Evolutionary conservation across 2,329 filamentous ascomycete species (phyloP).

Genomic region (Dryadomyces sulphureus): DNA sequence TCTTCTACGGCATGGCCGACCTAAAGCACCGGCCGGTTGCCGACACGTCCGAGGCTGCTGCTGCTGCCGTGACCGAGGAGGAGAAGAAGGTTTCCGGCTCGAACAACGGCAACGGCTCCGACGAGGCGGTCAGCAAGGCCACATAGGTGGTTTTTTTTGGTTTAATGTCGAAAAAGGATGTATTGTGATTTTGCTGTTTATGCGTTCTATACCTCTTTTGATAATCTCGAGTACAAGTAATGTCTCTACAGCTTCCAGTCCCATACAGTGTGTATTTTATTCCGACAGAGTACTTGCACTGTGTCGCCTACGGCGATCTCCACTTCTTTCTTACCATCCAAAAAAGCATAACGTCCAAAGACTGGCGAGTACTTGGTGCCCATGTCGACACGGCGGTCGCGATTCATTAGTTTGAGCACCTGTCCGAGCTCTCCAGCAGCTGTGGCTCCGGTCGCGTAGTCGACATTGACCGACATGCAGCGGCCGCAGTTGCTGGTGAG

Average conservation of each 20-base stretch:
- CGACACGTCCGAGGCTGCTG: neutral
- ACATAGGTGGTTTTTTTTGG: neutral
- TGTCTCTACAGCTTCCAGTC: constrained; percentile 24
- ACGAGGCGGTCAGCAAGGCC: neutral
- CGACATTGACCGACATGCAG: constrained; percentile 56
- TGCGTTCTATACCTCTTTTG: too few relatives aligned
- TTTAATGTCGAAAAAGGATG: neutral
- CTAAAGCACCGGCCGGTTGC: constrained; percentile 8
- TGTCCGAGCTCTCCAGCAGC: constrained; percentile 41
- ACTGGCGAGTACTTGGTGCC: constrained; percentile 53
- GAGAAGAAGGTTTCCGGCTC: neutral
- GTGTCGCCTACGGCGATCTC: constrained; percentile 38
- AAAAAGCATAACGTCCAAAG: constrained; percentile 60
- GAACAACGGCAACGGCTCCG: neutral
- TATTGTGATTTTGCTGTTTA: too few relatives aligned
- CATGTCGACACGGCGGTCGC: constrained; percentile 54
- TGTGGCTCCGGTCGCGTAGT: constrained; percentile 49
- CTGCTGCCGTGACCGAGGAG: neutral
- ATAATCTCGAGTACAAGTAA: too few relatives aligned
- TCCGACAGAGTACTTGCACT: constrained; percentile 34
- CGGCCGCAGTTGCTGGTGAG: constrained; percentile 57
- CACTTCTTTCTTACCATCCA: constrained; percentile 19
- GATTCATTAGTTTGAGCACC: constrained; percentile 55
- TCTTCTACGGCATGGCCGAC: constrained; percentile 45
- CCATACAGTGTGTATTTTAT: constrained; percentile 35